Evolutionary conservation across 176 grass and related monocot genomes (phyloP), one percentile per base, ranked within the genome.

Genomic region (Zoysia pacifica): DNA sequence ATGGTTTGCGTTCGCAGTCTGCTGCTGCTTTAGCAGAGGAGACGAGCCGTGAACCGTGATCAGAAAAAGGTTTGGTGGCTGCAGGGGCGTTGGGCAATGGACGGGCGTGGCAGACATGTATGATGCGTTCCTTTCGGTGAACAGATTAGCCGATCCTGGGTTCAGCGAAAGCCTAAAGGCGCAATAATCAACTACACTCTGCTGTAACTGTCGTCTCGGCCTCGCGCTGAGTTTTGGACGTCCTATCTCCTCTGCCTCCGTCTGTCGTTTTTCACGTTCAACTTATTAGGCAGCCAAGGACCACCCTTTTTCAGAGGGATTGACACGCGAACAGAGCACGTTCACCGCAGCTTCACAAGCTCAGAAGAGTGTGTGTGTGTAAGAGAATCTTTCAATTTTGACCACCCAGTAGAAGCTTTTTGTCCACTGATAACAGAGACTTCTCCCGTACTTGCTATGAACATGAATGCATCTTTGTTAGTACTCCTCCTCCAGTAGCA

Each of bases 101-200:
- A 48, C 76, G 64, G 64, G 71, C 87, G 87, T 89, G 87, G 82
- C 82, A 72, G 72, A 85, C 87, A 89, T 18, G 72, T 76, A 76
- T 89, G 65, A 72, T 81, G 72, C 0, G 4, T 14, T 10, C 70
- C 76, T 80, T 84, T 80, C 48, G 54, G 48, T 75, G 1, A 11
- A 8, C 68, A 76, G 82, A 85, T 85, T 89, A 20, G 49, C 72
- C 87, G n/a, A 77, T 72, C 59, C 58, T 72, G 69, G 65, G 41
- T 41, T 39, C 42, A 72, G 59, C 20, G 28, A 28, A 28, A 28
- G 28, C 28, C 28, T 28, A 43, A 48, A 42, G 42, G 2, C 39
- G 39, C 70, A 56, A 64, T 80, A 55, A 55, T 84, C 63, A 48
- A 42, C 28, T 28, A 0, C 28, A 28, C 39, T 2, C 10, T 4